Percentiles rank a stretch among this genome's conserved stretches.
These are phyloP conservation scores for Cyamopsis tetragonoloba DNA, from an alignment of 306 rosid genomes.

Conservation along the genomic window DNA sequence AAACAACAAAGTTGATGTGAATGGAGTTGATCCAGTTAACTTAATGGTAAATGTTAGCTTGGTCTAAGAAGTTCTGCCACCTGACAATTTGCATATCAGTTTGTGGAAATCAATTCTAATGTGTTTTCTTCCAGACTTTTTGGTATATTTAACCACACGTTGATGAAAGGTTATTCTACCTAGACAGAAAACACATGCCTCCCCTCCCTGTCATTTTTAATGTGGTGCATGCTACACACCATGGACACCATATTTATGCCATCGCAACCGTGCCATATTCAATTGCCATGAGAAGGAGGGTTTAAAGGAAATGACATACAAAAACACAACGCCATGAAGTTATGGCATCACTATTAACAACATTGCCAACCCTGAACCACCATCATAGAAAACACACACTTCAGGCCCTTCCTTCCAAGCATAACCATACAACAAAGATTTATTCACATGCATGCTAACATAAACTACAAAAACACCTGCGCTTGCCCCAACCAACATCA, in stretches of 20 bases:
- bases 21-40: no score
- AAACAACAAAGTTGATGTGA: no score
- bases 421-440: not conserved
- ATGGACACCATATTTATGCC: not conserved
- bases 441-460: not conserved
- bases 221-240: not conserved
- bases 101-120: no score
- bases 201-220: not conserved
- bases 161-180: not conserved
- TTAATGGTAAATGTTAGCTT: no score
- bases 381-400: slow-evolving; percentile 13
- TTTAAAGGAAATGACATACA: not conserved
- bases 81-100: no score
- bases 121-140: not conserved
- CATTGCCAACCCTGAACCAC: not conserved
- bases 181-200: not conserved
- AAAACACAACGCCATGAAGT: not conserved
- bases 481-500: not conserved
- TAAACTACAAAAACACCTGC: not conserved
- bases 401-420: not conserved
- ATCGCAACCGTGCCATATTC: not conserved
- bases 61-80: no score
- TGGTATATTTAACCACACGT: not conserved
- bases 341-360: not conserved
- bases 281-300: not conserved